A percentile compares a stretch with the other conserved stretches of the same genome.
Conservation (phyloP, 257 asterid genomes). For the Solanum neorickii region DNA sequence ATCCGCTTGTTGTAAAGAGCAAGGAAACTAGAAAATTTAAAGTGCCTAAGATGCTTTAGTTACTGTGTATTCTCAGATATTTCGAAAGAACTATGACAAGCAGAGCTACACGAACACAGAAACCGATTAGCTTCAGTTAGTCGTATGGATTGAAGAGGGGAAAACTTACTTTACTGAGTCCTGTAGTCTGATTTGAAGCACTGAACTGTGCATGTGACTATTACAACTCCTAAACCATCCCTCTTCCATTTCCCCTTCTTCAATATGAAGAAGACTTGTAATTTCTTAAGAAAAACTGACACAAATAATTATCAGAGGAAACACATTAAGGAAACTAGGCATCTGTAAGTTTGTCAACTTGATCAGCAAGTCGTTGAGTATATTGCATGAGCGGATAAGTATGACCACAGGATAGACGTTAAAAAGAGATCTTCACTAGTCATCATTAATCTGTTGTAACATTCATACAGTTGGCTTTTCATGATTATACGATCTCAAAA, state of each 20-base stretch:
- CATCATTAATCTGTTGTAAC: not conserved
- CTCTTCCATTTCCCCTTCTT: too few species aligned
- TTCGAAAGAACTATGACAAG: not conserved
- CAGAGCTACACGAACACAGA: not conserved
- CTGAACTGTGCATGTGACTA: too few species aligned
- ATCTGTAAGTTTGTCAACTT: too few species aligned
- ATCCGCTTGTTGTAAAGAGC: not conserved
- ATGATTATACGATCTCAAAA: not conserved
- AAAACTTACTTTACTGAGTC: not conserved
- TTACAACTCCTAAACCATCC: too few species aligned
- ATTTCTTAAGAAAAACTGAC: too few species aligned
- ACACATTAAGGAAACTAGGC: too few species aligned
- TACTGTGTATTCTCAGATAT: not conserved
- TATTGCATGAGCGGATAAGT: too few species aligned
- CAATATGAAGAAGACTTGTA: too few species aligned
- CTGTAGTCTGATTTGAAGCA: too few species aligned
- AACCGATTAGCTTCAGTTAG: not conserved
- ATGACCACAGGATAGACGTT: not conserved
- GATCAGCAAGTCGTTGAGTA: too few species aligned
- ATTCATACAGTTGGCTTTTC: not conserved
- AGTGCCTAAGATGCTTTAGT: not conserved
- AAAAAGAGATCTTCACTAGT: not conserved
- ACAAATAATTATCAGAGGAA: too few species aligned
- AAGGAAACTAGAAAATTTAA: not conserved
- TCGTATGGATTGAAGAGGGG: not conserved